Base-by-base conservation (phyloP, 2,329 filamentous ascomycete species). In the Sarocladium oryzae region DNA sequence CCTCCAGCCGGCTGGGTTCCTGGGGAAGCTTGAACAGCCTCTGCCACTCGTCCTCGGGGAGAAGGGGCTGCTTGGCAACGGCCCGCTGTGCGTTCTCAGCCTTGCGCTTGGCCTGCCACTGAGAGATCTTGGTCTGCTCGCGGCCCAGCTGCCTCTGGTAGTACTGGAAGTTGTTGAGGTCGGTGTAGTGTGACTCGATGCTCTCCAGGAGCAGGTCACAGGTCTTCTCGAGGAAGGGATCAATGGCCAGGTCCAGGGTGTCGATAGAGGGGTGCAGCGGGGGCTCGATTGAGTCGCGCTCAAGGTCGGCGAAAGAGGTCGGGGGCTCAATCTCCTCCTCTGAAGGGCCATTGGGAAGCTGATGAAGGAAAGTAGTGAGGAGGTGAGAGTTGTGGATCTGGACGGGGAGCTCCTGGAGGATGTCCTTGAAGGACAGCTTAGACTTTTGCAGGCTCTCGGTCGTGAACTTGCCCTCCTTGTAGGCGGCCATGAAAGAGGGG, bases 1-100 rank as follows among this genome's bases (percentile, higher is more conserved):
- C 89, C 76, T 97, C 92, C 60, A 97, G 75, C 59, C 92, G 79
- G 73, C 87, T 95, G 52, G 93, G 92, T 76, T 97, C 92, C 67
- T 89, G 85, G 23, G 93, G 93, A 60, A 99, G 81, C 82, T 99
- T 99, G 82, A 97, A 99, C 61, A 97, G 79, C 67, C 89, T 86
- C 74, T 95, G 89, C 91, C 91, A 99, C 77, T 99, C 93, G 64
- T 97, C 92, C 75, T 99, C 93, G 33, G 93, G 90, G 48, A 97
- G 81, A 33, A 83, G 84, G 36, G 86, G 70, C 73, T 97, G 90
- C 79, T 97, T 97, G 59, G 92, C 87, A 33, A 89, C 83, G 52
- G 81, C 78, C 53, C 93, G 83, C 54, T 85, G 86, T 26, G 86
- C 85, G 66, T 99, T 99, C 80, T 99, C 93, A 15, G 89, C 85